phyloP scores from a whole-genome alignment of 2,329 filamentous ascomycete species.

The Neonectria neomacrospora region DNA sequence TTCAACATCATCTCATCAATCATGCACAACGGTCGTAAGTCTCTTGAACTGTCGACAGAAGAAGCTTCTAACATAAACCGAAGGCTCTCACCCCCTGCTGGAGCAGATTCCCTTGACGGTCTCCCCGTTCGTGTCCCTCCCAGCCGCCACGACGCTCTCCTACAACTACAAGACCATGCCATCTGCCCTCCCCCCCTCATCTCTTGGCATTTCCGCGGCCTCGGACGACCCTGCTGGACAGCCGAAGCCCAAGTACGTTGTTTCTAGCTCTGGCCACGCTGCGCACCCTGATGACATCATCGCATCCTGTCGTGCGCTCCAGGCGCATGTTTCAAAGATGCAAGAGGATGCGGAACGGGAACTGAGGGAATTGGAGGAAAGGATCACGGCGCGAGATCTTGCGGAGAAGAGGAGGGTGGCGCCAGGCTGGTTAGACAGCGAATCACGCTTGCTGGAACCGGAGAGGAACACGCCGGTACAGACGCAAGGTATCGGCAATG shows the following conservation, averaged over 20 bases:
- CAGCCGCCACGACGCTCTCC: conserved; percentile 88
- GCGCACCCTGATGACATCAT: conserved; percentile 90
- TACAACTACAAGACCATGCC: conserved; percentile 95
- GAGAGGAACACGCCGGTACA: conserved; percentile 58
- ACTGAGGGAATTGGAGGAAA: conserved; percentile 76
- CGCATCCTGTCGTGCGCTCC: conserved; percentile 81
- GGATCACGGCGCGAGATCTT: conserved; percentile 72
- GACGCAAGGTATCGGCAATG: conserved; percentile 42
- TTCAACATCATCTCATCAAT: not conserved
- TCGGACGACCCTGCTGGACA: conserved; percentile 49
- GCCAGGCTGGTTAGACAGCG: conserved; percentile 83
- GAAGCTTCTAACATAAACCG: conserved; percentile 26
- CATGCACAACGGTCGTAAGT: conserved; percentile 53
- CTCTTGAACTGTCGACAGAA: not conserved
- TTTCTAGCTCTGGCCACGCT: conserved; percentile 80
- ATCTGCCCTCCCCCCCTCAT: conserved; percentile 76
- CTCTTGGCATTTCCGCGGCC: conserved; percentile 50
- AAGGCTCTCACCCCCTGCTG: conserved; percentile 85
- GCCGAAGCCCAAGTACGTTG: conserved; percentile 76
- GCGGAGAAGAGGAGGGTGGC: conserved; percentile 84
- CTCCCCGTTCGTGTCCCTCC: conserved; percentile 92
- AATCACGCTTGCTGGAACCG: conserved; percentile 75
- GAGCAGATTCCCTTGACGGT: conserved; percentile 94
- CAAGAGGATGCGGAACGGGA: conserved; percentile 74
- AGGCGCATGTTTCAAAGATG: conserved; percentile 77